Evolutionary conservation across 2,329 filamentous ascomycete genomes (phyloP).

Genomic region (Elsinoe arachidis): DNA sequence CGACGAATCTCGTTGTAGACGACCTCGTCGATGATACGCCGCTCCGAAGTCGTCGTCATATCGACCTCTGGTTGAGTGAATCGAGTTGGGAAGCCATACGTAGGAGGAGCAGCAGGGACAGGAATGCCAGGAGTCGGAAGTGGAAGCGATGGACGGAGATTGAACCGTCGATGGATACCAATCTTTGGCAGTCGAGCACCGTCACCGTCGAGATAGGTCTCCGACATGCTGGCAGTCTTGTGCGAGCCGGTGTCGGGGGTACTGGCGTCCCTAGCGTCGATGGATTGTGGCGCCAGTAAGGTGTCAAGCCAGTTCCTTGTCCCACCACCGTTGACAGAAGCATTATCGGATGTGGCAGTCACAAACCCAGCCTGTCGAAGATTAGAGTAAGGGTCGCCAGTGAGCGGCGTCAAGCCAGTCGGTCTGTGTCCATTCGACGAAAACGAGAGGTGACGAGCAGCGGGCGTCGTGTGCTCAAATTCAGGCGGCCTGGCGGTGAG

Average conservation of each 20-base stretch:
- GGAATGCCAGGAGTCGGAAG: neutral
- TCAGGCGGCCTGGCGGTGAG: conserved; percentile 1
- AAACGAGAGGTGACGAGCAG: conserved; percentile 10
- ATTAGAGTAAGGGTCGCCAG: conserved; percentile 11
- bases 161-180: conserved; percentile 10
- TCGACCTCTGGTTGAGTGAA: conserved; percentile 12
- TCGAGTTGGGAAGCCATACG: conserved; percentile 13
- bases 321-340: conserved; percentile 6
- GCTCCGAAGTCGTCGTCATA: neutral
- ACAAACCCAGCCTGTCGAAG: conserved; percentile 12
- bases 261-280: conserved; percentile 6
- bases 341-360: conserved; percentile 2
- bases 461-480: neutral
- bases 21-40: conserved; percentile 12
- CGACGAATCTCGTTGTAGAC: conserved; percentile 17
- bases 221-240: conserved; percentile 14
- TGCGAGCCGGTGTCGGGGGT: conserved; percentile 11
- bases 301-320: conserved; percentile 14
- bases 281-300: conserved; percentile 2
- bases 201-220: conserved; percentile 23
- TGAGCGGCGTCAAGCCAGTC: conserved; percentile 3
- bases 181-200: conserved; percentile 19
- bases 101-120: neutral
- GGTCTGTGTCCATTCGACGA: conserved; percentile 7
- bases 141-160: conserved; percentile 5